Evolutionary conservation across 2,329 filamentous ascomycete species (phyloP).

Genomic region (Periconia sp.): DNA sequence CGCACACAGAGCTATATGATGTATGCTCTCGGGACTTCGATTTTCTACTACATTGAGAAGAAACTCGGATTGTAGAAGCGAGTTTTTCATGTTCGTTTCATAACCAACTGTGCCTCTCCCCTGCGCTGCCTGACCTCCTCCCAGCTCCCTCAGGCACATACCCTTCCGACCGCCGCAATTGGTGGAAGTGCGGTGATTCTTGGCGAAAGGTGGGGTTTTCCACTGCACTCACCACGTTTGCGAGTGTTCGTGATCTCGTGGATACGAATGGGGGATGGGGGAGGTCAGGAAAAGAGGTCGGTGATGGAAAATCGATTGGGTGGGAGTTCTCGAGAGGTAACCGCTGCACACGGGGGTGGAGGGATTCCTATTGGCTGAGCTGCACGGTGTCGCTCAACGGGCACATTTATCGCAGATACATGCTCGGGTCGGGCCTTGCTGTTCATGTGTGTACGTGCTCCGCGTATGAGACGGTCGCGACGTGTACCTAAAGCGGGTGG

Average conservation of each 20-base stretch:
- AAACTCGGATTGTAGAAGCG: not conserved
- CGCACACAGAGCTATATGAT: slow-evolving; percentile 1
- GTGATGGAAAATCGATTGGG: not conserved
- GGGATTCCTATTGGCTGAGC: not conserved
- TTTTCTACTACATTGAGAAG: not conserved
- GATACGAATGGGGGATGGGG: not conserved
- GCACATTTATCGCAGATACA: not conserved
- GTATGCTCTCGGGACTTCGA: too few species aligned
- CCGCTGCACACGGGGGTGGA: not conserved
- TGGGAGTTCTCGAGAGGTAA: not conserved
- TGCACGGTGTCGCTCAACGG: not conserved
- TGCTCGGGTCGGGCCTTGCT: not conserved
- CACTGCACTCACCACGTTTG: not conserved
- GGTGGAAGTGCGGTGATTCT: not conserved
- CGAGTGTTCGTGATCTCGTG: not conserved
- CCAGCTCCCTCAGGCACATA: too few species aligned
- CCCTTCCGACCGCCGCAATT: not conserved
- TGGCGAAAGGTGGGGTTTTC: not conserved
- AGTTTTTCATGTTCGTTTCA: not conserved
- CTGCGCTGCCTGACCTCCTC: not conserved
- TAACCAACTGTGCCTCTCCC: slow-evolving; percentile 4
- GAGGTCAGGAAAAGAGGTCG: not conserved
- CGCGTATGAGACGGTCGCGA: not conserved
- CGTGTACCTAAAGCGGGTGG: not conserved
- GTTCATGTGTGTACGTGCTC: not conserved